Percentiles rank a stretch among this genome's conserved stretches.
phyloP scores from a whole-genome alignment of 2,329 filamentous ascomycete genomes.

The Thielaviopsis euricoi region DNA sequence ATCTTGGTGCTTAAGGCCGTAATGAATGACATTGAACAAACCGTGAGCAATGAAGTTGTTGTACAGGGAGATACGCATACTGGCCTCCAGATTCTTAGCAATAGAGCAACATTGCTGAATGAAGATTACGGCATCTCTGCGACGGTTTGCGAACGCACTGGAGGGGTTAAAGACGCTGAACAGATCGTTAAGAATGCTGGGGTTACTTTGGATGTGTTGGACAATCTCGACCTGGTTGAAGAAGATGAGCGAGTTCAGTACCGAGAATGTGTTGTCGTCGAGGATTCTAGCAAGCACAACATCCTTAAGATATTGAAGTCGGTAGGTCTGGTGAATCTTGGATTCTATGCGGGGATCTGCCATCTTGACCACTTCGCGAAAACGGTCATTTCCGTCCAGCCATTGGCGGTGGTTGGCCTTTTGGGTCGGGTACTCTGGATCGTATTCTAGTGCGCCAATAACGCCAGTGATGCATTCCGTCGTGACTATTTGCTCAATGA shows the following conservation, averaged over 20 bases:
- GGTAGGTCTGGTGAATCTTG: conserved; percentile 94
- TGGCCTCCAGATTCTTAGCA: conserved; percentile 83
- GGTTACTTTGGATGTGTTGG: conserved; percentile 76
- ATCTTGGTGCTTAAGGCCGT: conserved; percentile 71
- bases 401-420: conserved; percentile 96
- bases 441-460: conserved; percentile 91
- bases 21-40: conserved; percentile 78
- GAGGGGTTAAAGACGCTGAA: conserved; percentile 68
- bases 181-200: conserved; percentile 62
- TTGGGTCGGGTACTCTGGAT: conserved; percentile 92
- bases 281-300: conserved; percentile 93
- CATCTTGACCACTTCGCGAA: conserved; percentile 91
- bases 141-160: conserved; percentile 49
- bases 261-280: conserved; percentile 93
- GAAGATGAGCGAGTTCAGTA: conserved; percentile 94
- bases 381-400: conserved; percentile 72
- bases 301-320: conserved; percentile 91
- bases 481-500: conserved; percentile 86
- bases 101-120: conserved; percentile 93
- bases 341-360: conserved; percentile 63
- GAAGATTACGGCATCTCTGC: conserved; percentile 89
- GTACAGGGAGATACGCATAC: conserved; percentile 65
- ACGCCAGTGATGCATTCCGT: conserved; percentile 83
- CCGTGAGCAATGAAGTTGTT: conserved; percentile 81
- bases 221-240: conserved; percentile 99